phyloP scores from a whole-genome alignment of 371 early-diverging fungal genomes.

The Mucor irregularis region DNA sequence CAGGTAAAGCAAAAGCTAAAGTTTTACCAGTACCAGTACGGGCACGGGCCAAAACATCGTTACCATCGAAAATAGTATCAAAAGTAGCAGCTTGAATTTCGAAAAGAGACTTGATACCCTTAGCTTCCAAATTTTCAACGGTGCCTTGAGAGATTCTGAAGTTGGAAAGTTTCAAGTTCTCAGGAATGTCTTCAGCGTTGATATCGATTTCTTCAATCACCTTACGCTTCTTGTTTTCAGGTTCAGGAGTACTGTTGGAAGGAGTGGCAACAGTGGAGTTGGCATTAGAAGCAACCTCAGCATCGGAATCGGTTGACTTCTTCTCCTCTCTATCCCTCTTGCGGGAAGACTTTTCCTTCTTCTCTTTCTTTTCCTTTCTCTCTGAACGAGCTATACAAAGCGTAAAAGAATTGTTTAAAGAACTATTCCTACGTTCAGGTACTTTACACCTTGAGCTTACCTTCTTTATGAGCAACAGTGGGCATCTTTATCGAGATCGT shows the following conservation, averaged over 20 bases:
- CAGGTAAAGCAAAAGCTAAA: conserved; percentile 87
- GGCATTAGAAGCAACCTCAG: conserved; percentile 1
- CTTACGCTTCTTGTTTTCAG: conserved; percentile 30
- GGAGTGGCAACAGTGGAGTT: conserved; percentile 1
- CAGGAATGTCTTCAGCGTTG: conserved; percentile 58
- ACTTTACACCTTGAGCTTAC: too few species aligned
- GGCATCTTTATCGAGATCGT: conserved; percentile 6
- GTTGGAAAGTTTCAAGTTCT: conserved; percentile 64
- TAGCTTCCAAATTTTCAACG: conserved; percentile 57
- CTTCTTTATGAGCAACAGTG: conserved; percentile 13
- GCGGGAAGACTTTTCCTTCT: conserved; percentile 31
- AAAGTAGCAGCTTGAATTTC: conserved; percentile 93
- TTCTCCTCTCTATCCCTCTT: conserved; percentile 23
- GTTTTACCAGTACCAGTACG: conserved; percentile 98
- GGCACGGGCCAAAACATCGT: conserved; percentile 93
- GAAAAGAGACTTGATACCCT: conserved; percentile 82
- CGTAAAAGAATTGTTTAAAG: not conserved
- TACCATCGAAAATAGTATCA: conserved; percentile 80
- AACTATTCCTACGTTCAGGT: too few species aligned
- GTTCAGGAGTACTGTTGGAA: conserved; percentile 12
- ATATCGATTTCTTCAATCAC: conserved; percentile 27
- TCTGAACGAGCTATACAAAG: conserved; percentile 1
- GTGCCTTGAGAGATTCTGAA: conserved; percentile 68
- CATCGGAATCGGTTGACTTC: conserved; percentile 22
- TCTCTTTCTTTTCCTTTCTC: conserved; percentile 36